Conservation (phyloP, 2,329 filamentous ascomycete species). For the Fusarium pseudograminearum region DNA sequence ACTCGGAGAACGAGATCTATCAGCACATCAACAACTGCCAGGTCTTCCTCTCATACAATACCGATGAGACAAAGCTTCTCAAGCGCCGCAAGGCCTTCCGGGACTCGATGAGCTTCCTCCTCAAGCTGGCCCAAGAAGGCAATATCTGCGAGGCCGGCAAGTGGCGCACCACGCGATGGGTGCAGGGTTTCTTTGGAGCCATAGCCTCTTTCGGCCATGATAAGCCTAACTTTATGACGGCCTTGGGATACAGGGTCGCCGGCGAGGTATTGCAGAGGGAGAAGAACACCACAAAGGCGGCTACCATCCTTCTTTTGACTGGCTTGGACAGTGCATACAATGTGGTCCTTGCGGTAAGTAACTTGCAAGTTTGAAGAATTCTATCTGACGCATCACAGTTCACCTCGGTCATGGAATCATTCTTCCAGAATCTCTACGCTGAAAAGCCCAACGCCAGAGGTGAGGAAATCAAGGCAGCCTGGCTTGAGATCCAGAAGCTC, state of each 20-base stretch:
- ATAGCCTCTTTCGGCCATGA: neutral
- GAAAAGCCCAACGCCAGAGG: neutral
- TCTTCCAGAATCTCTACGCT: neutral
- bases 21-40: slow-evolving; percentile 47
- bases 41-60: slow-evolving; percentile 40
- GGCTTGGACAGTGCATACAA: slow-evolving; percentile 13
- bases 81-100: slow-evolving; percentile 39
- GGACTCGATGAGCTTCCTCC: slow-evolving; percentile 32
- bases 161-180: slow-evolving; percentile 3
- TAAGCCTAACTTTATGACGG: neutral
- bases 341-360: neutral
- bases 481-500: slow-evolving; percentile 1
- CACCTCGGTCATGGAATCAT: slow-evolving; percentile 9
- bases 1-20: slow-evolving; percentile 43
- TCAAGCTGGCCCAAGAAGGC: slow-evolving; percentile 23
- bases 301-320: slow-evolving; percentile 5
- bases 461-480: neutral
- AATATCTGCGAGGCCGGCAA: slow-evolving; percentile 30
- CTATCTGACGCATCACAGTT: neutral
- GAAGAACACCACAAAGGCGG: neutral
- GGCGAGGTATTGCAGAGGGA: neutral
- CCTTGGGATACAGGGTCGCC: neutral
- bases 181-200: neutral
- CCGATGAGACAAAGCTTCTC: slow-evolving; percentile 42
- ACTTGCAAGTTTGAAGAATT: fast-evolving